Evolutionary conservation across 192 early-diverging fungal species (phyloP), one percentile per base, ranked within the genome.

Genomic region (Coemansia sp.): DNA sequence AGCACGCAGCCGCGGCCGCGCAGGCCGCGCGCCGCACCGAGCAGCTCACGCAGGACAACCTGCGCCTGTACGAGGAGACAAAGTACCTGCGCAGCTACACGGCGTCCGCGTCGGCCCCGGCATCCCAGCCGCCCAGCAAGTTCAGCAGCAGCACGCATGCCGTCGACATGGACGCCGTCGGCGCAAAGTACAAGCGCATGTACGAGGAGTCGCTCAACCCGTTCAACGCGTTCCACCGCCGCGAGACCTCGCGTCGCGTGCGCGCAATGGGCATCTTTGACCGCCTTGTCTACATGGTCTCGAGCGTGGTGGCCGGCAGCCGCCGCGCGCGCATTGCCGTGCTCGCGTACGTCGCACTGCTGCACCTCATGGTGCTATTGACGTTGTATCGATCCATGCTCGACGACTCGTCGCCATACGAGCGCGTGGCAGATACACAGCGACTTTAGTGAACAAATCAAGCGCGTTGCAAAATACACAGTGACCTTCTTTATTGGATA

Each of bases 191-290:
- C 78, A 66, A 81, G 15, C 70, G 78, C 21, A 68, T 91, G 48
- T 97, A 97, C 53, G 94, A 97, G 65, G 87, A 86, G 29, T 84
- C 77, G 34, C 80, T 93, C 67, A 92, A 97, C 62, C 94, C 93
- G 8, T 97, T 97, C 63, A 80, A 82, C 15, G 84, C 83, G 11
- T 97, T 97, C 74, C 83, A 86, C 51, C 70, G 84, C 11, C 69
- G 84, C 56, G 91, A 97, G 51, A 79, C 87, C 11, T 66, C 67
- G 12, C 79, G 87, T 12, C 73, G 89, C 5, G 84, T 87, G 31
- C 72, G 85, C 40, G 78, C 83, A 5, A 78, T 94, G 79, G 90
- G 88, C 36, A 79, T 90, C 9, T 74, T 85, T 3, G 92, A 93
- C 54, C 83, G 88, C 12, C 69, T 83, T 5, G 83, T 70, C 1